Evolutionary conservation across 352 stramenopile species (phyloP).

Genomic region (Pythium brachiatum): DNA sequence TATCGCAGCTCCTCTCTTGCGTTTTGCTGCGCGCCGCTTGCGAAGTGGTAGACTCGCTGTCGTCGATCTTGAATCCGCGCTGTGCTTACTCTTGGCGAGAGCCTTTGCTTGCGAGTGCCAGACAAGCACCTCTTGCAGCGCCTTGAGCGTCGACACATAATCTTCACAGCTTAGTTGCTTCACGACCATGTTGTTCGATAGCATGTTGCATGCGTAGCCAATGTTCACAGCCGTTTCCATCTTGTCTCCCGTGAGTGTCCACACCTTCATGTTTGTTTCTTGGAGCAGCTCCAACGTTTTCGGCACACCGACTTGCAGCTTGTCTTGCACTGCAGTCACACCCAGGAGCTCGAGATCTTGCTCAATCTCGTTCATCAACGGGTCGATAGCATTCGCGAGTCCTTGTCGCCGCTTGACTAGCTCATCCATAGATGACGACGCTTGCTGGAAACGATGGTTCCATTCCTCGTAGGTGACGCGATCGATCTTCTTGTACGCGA

Average conservation of each 20-base stretch:
- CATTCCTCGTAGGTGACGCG: slow-evolving; percentile 51
- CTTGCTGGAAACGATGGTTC: slow-evolving; percentile 53
- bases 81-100: slow-evolving; percentile 4
- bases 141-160: slow-evolving; percentile 50
- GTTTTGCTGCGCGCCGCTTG: slow-evolving; percentile 5
- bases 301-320: slow-evolving; percentile 90
- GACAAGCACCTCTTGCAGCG: slow-evolving; percentile 46
- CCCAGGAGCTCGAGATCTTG: slow-evolving; percentile 75
- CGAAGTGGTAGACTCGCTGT: background rate
- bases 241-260: slow-evolving; percentile 95
- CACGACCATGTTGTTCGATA: slow-evolving; percentile 79
- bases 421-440: slow-evolving; percentile 62
- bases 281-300: slow-evolving; percentile 83
- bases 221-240: slow-evolving; percentile 95
- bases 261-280: slow-evolving; percentile 92
- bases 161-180: slow-evolving; percentile 60
- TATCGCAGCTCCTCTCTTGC: background rate
- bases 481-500: slow-evolving; percentile 63
- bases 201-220: slow-evolving; percentile 87
- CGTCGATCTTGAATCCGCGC: background rate
- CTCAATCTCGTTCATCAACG: slow-evolving; percentile 84
- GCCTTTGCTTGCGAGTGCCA: slow-evolving; percentile 18
- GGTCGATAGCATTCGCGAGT: slow-evolving; percentile 63
- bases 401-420: slow-evolving; percentile 69
- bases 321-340: slow-evolving; percentile 92